These are phyloP conservation scores for Exidia glandulosa DNA, from an alignment of 768 basidiomycete genomes.

Conservation along the genomic window DNA sequence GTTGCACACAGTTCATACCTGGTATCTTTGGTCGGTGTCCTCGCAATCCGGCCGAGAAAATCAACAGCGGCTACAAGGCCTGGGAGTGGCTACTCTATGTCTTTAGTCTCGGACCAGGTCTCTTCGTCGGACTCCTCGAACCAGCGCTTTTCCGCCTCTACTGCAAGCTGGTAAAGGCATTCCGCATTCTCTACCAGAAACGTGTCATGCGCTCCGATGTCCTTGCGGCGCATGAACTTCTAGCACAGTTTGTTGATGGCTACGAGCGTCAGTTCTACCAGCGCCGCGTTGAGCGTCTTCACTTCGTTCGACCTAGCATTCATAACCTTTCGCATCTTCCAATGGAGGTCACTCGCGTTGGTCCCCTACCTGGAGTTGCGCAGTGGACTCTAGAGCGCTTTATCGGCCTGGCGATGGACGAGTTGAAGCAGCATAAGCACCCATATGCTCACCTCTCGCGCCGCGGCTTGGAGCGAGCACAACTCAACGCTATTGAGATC, in stretches of 20 bases:
- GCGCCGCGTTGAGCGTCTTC: background rate
- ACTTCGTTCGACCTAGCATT: background rate
- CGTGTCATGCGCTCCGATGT: background rate
- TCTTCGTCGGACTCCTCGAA: background rate
- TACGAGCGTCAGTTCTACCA: background rate
- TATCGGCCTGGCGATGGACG: background rate
- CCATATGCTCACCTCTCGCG: background rate
- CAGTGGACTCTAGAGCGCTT: background rate
- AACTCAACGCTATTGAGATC: constrained; percentile 1
- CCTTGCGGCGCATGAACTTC: background rate
- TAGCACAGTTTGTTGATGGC: background rate
- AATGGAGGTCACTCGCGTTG: background rate
- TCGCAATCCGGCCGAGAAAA: constrained; percentile 29
- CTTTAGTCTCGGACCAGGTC: constrained; percentile 11
- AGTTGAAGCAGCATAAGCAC: background rate
- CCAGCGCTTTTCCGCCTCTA: background rate
- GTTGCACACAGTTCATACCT: constrained; percentile 22
- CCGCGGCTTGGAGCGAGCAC: background rate
- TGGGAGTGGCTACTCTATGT: constrained; percentile 24
- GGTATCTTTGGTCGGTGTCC: constrained; percentile 31
- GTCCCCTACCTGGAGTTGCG: background rate
- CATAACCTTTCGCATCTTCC: background rate
- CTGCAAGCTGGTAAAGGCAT: background rate
- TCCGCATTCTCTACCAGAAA: background rate
- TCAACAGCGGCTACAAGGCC: constrained; percentile 30